Conservation (phyloP, 2,329 filamentous ascomycete genomes). For the Mycogone perniciosa region DNA sequence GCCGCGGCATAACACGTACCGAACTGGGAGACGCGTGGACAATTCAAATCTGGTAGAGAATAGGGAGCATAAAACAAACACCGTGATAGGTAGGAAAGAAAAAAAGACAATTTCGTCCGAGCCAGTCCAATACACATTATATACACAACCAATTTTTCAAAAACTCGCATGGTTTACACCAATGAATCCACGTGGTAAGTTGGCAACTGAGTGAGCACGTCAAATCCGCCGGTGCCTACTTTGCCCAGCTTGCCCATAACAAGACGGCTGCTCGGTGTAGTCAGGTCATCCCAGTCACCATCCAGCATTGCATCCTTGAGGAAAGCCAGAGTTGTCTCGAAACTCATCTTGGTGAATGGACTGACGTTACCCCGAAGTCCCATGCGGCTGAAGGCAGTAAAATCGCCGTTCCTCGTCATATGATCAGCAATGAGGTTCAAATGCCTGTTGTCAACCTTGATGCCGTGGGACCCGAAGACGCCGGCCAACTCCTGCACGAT, state of each 20-base stretch:
- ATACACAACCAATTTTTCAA: background rate
- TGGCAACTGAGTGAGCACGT: constrained; percentile 64
- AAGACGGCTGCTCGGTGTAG: constrained; percentile 78
- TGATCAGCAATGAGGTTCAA: constrained; percentile 93
- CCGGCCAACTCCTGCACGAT: constrained; percentile 81
- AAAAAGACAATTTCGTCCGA: background rate
- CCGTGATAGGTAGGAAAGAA: background rate
- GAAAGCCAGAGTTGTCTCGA: constrained; percentile 94
- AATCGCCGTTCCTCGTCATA: constrained; percentile 91
- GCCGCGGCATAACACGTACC: too few species aligned
- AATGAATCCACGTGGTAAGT: constrained; percentile 36
- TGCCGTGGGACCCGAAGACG: constrained; percentile 88
- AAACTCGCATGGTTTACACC: background rate
- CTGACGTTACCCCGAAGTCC: constrained; percentile 79
- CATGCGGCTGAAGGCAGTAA: constrained; percentile 87
- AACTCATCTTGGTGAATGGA: constrained; percentile 98
- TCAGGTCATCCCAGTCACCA: constrained; percentile 82
- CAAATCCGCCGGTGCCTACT: constrained; percentile 86
- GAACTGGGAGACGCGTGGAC: too few species aligned
- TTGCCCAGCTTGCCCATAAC: constrained; percentile 78
- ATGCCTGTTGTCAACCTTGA: constrained; percentile 85
- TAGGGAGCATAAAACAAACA: constrained; percentile 2
- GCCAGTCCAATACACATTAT: background rate
- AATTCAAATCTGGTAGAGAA: background rate
- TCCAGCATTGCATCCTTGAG: constrained; percentile 87